Conservation (phyloP, 2,329 filamentous ascomycete genomes). For the Fonsecaea nubica region DNA sequence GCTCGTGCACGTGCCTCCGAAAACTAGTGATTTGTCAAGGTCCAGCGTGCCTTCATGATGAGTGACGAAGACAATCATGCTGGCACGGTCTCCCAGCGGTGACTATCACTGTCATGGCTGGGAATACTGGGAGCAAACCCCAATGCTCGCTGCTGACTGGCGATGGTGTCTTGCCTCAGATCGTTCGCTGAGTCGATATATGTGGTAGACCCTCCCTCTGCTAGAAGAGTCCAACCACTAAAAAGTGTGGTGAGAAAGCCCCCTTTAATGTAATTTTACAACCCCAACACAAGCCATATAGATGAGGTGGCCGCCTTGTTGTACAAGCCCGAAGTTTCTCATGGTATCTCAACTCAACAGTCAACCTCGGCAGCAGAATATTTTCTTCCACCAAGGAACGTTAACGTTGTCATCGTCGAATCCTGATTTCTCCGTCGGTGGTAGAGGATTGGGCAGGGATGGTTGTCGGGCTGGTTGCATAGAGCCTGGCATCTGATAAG, state of each 20-base stretch:
- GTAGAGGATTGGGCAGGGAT: conserved; percentile 16
- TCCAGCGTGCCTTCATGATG: neutral
- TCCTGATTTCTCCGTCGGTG: conserved; percentile 35
- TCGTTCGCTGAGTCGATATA: neutral
- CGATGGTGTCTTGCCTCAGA: conserved; percentile 29
- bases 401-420: conserved; percentile 34
- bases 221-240: neutral
- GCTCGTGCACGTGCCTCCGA: neutral
- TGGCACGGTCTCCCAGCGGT: neutral
- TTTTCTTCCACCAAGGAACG: conserved; percentile 39
- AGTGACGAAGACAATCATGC: neutral
- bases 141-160: neutral
- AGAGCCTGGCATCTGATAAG: conserved; percentile 29
- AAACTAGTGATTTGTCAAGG: neutral
- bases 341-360: neutral
- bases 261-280: neutral
- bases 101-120: neutral
- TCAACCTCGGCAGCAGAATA: conserved; percentile 40
- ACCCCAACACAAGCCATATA: conserved; percentile 5
- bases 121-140: neutral
- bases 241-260: neutral
- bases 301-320: conserved; percentile 11
- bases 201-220: neutral
- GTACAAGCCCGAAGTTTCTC: conserved; percentile 1
- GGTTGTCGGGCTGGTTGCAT: conserved; percentile 26